Evolutionary conservation across 2,329 filamentous ascomycete genomes (phyloP).

Genomic region (Cadophora gregata): DNA sequence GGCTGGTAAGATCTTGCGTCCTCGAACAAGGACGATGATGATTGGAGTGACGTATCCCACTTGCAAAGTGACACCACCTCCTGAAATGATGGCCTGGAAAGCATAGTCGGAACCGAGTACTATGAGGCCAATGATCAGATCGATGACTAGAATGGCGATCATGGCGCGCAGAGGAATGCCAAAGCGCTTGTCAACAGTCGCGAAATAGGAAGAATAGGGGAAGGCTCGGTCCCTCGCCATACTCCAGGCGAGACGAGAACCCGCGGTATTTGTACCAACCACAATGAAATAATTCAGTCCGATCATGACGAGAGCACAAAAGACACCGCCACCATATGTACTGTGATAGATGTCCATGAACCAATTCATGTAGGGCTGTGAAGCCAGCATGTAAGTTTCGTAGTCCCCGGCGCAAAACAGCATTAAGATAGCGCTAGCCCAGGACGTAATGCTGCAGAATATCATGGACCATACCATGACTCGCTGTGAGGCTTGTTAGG

Average conservation of each 20-base stretch:
- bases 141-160: slow-evolving; percentile 22
- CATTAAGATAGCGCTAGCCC: slow-evolving; percentile 21
- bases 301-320: slow-evolving; percentile 30
- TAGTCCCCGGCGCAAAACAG: slow-evolving; percentile 10
- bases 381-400: not conserved
- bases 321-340: slow-evolving; percentile 26
- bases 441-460: slow-evolving; percentile 23
- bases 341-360: slow-evolving; percentile 28
- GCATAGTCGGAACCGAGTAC: slow-evolving; percentile 20
- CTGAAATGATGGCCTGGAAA: slow-evolving; percentile 26
- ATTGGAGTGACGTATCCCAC: not conserved
- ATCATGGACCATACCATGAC: slow-evolving; percentile 25
- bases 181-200: not conserved
- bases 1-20: not conserved
- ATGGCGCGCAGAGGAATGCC: slow-evolving; percentile 15
- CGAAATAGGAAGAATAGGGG: slow-evolving; percentile 25
- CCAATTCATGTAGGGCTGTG: slow-evolving; percentile 28
- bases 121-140: slow-evolving; percentile 24
- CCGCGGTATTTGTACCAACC: slow-evolving; percentile 26
- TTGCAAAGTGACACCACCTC: slow-evolving; percentile 13
- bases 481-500: slow-evolving; percentile 36
- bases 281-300: slow-evolving; percentile 32
- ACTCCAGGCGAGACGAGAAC: slow-evolving; percentile 28
- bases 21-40: not conserved
- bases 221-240: slow-evolving; percentile 29